Percentiles rank a stretch among this genome's conserved stretches.
phyloP scores from a whole-genome alignment of 1,139 yeast species.

The Geotrichum fermentans region DNA sequence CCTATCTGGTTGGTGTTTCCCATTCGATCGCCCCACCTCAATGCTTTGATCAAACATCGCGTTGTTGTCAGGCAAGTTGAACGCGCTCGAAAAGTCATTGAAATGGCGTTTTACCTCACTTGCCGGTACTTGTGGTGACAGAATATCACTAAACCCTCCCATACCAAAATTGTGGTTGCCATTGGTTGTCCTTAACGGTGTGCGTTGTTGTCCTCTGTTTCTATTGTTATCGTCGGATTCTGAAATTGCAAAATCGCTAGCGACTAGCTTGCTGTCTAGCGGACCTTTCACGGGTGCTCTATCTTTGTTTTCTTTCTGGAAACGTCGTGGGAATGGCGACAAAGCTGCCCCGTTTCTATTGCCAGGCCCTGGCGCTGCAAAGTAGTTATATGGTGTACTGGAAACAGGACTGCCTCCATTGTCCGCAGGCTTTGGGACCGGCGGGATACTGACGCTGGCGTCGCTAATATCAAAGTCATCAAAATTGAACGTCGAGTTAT shows the following conservation, averaged over 20 bases:
- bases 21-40: constrained; percentile 21
- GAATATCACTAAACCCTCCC: constrained; percentile 19
- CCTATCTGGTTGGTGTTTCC: background rate
- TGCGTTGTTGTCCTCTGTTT: background rate
- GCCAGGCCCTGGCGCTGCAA: background rate
- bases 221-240: constrained; percentile 13
- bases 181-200: constrained; percentile 2
- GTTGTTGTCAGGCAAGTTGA: constrained; percentile 3
- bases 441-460: constrained; percentile 13
- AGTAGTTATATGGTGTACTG: constrained; percentile 13
- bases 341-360: background rate
- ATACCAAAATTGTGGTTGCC: background rate
- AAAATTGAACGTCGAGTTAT: constrained; percentile 16
- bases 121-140: constrained; percentile 26
- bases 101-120: constrained; percentile 27
- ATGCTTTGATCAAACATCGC: constrained; percentile 20
- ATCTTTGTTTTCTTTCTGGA: background rate
- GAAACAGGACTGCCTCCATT: background rate
- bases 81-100: constrained; percentile 25
- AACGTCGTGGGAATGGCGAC: background rate
- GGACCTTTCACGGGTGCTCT: background rate
- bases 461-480: constrained; percentile 26
- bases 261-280: constrained; percentile 7
- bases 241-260: constrained; percentile 15
- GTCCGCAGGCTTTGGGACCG: constrained; percentile 10